phyloP scores from a whole-genome alignment of 805 yeast species.

The Saccharomycopsis sp. region DNA sequence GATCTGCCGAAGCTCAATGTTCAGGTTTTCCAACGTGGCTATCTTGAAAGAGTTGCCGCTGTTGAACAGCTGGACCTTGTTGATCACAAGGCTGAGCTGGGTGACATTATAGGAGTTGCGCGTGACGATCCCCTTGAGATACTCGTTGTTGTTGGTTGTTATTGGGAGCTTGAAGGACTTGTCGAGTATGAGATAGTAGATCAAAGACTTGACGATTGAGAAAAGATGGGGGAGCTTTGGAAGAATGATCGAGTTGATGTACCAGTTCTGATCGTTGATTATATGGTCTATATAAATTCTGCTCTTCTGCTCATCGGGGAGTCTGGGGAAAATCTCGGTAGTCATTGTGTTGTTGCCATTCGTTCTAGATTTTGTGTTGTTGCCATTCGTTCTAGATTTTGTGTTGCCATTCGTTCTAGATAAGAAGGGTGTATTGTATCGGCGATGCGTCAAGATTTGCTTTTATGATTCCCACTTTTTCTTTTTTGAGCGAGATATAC shows the following conservation, averaged over 20 bases:
- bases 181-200: constrained; percentile 14
- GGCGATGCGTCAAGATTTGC: too few species aligned
- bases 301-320: neutral
- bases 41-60: constrained; percentile 11
- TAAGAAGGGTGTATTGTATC: too few species aligned
- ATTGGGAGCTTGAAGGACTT: constrained; percentile 20
- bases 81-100: constrained; percentile 8
- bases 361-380: too few species aligned
- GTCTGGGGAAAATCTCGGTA: constrained; percentile 10
- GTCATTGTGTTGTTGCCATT: too few species aligned
- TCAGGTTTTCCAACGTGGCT: constrained; percentile 2
- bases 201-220: constrained; percentile 10
- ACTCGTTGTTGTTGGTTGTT: constrained; percentile 17
- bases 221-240: constrained; percentile 18
- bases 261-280: constrained; percentile 17
- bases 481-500: too few species aligned
- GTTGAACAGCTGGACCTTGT: constrained; percentile 11
- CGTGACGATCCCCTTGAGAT: constrained; percentile 16
- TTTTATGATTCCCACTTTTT: too few species aligned
- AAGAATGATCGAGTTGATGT: constrained; percentile 13
- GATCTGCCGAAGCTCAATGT: constrained; percentile 13
- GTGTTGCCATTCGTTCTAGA: too few species aligned
- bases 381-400: too few species aligned
- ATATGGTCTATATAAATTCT: constrained; percentile 6
- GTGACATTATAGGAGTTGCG: constrained; percentile 15